Evolutionary conservation across 108 stramenopile species (phyloP).

Genomic region (Cyclostephanos tholiformis): DNA sequence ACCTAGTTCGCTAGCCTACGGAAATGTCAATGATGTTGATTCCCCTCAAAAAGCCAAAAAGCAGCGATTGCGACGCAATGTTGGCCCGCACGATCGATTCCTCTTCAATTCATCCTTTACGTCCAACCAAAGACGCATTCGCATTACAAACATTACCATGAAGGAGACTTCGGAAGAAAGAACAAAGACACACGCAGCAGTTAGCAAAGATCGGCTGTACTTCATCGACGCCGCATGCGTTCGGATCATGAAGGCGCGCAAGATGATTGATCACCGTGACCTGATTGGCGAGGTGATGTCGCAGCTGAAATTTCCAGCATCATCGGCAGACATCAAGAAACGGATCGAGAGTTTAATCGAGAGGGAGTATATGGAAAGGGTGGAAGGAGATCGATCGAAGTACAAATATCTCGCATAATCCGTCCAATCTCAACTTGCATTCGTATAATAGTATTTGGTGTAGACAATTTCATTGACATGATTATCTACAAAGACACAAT

Average conservation of each 20-base stretch:
- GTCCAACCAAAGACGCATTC: constrained; percentile 88
- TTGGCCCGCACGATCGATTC: constrained; percentile 84
- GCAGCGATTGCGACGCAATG: constrained; percentile 65
- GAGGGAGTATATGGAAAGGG: constrained; percentile 97
- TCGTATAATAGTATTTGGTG: too few species aligned
- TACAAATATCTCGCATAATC: constrained; percentile 96
- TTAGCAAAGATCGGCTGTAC: constrained; percentile 91
- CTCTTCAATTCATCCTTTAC: constrained; percentile 77
- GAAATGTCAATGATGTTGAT: constrained; percentile 28
- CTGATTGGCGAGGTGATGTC: constrained; percentile 92
- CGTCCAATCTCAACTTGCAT: too few species aligned
- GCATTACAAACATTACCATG: constrained; percentile 93
- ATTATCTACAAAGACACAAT: too few species aligned
- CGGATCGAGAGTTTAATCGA: constrained; percentile 97
- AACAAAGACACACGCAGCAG: constrained; percentile 90
- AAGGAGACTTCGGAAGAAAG: constrained; percentile 94
- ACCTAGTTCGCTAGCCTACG: constrained; percentile 5
- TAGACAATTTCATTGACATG: too few species aligned
- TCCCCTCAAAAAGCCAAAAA: constrained; percentile 49
- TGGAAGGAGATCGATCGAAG: constrained; percentile 77
- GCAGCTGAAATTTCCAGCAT: constrained; percentile 92
- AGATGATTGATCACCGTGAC: constrained; percentile 87
- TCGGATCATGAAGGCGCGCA: constrained; percentile 98
- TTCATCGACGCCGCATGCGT: constrained; percentile 97
- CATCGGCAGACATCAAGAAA: constrained; percentile 89